phyloP scores from a whole-genome alignment of 1,284 basidiomycete species.

The Apiotrichum montevideense region DNA sequence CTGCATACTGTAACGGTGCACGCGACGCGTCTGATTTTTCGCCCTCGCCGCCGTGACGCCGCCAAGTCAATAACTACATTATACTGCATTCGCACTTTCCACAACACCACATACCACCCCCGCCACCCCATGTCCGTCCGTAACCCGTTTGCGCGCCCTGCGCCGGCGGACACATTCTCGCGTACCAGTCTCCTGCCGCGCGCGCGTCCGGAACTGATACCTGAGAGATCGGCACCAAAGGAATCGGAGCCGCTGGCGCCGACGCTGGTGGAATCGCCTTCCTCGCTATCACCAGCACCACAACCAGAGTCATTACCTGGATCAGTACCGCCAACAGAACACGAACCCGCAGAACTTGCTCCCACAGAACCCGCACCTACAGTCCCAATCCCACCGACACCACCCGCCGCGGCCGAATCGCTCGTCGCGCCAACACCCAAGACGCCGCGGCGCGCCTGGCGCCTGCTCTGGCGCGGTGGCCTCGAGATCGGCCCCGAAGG shows the following conservation, averaged over 20 bases:
- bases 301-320: too few species aligned
- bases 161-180: neutral
- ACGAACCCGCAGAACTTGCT: too few species aligned
- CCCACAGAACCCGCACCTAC: too few species aligned
- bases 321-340: too few species aligned
- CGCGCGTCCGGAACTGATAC: too few species aligned
- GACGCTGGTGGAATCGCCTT: too few species aligned
- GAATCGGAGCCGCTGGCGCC: too few species aligned
- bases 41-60: neutral
- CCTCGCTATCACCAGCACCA: too few species aligned
- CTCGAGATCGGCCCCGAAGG: conserved; percentile 43
- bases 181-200: neutral
- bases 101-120: too few species aligned
- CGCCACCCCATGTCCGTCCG: too few species aligned
- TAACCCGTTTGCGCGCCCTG: conserved; percentile 3
- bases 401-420: neutral
- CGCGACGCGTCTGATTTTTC: neutral
- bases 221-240: too few species aligned
- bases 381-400: neutral
- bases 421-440: neutral
- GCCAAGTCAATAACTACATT: neutral
- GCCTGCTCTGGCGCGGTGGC: conserved; percentile 45
- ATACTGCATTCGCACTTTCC: too few species aligned
- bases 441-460: conserved; percentile 21
- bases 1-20: neutral